These are phyloP conservation scores for Theileria luwenshuni DNA, from an alignment of 169 alveolate species.

Conservation along the genomic window DNA sequence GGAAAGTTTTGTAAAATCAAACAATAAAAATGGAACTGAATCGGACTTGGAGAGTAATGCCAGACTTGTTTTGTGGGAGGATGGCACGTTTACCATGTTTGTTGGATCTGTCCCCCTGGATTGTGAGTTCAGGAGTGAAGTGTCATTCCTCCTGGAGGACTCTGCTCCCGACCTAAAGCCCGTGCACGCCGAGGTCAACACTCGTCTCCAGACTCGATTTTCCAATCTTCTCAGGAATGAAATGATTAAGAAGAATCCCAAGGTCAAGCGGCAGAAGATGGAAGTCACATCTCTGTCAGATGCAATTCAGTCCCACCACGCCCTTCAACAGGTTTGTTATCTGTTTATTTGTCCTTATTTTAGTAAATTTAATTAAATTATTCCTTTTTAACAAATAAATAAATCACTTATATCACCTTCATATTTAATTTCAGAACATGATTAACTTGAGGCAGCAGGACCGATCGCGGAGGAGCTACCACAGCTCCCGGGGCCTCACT, in stretches of 20 bases:
- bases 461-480: constrained; percentile 47
- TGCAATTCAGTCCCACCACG: constrained; percentile 48
- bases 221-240: constrained; percentile 62
- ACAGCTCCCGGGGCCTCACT: constrained; percentile 43
- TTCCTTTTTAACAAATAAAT: not conserved
- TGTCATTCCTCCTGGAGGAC: constrained; percentile 61
- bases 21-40: not conserved
- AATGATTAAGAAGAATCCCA: constrained; percentile 32
- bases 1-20: not conserved
- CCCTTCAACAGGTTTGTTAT: constrained; percentile 30
- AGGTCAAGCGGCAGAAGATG: constrained; percentile 63
- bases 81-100: constrained; percentile 52
- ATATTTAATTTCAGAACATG: constrained; percentile 19
- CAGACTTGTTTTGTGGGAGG: constrained; percentile 68
- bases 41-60: constrained; percentile 47
- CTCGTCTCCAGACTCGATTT: constrained; percentile 52
- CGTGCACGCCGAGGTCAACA: constrained; percentile 59
- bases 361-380: too few relatives aligned
- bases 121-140: constrained; percentile 48
- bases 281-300: constrained; percentile 62
- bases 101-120: constrained; percentile 56
- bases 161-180: constrained; percentile 60
- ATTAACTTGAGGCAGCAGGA: constrained; percentile 41
- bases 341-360: not conserved
- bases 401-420: not conserved